Evolutionary conservation across 176 grass and related monocot genomes (phyloP).

Genomic region (Ananas comosus): DNA sequence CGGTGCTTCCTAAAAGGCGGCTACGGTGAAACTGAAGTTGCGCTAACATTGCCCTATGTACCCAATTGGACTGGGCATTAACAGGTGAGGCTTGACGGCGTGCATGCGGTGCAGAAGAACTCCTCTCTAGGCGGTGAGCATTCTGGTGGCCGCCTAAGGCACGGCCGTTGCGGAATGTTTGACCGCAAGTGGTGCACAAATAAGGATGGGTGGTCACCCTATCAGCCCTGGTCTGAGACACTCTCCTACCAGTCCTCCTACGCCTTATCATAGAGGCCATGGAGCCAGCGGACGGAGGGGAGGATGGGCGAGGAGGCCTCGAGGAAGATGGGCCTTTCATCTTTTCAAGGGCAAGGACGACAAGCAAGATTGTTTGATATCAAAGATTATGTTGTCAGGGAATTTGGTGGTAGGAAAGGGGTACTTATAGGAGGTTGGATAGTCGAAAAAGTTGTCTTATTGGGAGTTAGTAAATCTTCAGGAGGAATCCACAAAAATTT

Average conservation of each 20-base stretch:
- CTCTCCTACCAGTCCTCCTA: not conserved
- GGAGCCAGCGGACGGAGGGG: not conserved
- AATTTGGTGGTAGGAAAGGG: not conserved
- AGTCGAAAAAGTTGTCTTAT: not conserved
- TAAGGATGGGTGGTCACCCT: not conserved
- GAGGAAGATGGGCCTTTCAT: not conserved
- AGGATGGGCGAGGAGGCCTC: not conserved
- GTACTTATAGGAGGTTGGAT: not conserved
- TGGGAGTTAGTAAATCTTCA: not conserved
- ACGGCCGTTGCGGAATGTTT: not conserved
- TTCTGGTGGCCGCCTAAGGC: not conserved
- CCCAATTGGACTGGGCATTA: not conserved
- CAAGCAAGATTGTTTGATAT: not conserved
- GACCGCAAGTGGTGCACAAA: not conserved
- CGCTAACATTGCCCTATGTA: not conserved
- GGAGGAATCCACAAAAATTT: not conserved
- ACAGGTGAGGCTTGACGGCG: not conserved
- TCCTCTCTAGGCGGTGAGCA: not conserved
- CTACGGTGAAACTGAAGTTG: not conserved
- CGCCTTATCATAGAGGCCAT: not conserved
- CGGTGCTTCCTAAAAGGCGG: not conserved
- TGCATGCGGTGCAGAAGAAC: no score
- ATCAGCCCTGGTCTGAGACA: not conserved
- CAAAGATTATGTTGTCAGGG: not conserved
- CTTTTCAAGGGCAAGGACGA: not conserved